Percentiles rank a stretch among this genome's conserved stretches.
These are phyloP conservation scores for Psidium guajava DNA, from an alignment of 345 rosid genomes.

Conservation along the genomic window DNA sequence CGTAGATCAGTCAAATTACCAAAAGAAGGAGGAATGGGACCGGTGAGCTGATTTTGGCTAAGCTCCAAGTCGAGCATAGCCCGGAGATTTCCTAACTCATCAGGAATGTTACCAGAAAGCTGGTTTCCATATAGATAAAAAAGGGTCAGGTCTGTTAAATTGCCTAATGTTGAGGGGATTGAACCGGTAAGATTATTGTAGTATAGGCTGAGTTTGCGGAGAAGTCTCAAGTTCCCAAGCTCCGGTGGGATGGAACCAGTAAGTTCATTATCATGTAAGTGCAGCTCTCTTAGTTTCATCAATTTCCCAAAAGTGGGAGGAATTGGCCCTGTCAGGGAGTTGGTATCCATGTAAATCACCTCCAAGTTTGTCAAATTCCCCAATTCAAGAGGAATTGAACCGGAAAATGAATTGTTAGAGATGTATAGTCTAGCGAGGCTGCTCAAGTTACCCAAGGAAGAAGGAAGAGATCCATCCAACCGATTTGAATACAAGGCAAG, in stretches of 20 bases:
- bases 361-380: slow-evolving; percentile 13
- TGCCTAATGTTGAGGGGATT: slow-evolving; percentile 1
- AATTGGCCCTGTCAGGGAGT: slow-evolving; percentile 12
- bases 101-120: neutral
- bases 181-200: neutral
- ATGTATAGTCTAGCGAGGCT: neutral
- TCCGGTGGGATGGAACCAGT: slow-evolving; percentile 10
- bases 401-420: slow-evolving; percentile 7
- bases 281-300: neutral
- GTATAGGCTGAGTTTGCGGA: neutral
- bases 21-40: slow-evolving; percentile 9
- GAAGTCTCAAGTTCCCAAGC: neutral
- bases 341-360: neutral
- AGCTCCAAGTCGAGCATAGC: neutral
- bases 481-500: slow-evolving; percentile 2
- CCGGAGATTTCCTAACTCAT: slow-evolving; percentile 6
- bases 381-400: slow-evolving; percentile 14
- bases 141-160: neutral
- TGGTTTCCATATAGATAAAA: neutral
- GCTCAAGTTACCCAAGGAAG: slow-evolving; percentile 12
- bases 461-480: slow-evolving; percentile 18
- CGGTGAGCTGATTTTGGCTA: neutral
- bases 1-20: slow-evolving; percentile 12
- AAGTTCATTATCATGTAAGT: slow-evolving; percentile 3
- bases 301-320: slow-evolving; percentile 10